Base-by-base conservation (phyloP, 495 filamentous ascomycete genomes). In the Stereocaulon alpinum region DNA sequence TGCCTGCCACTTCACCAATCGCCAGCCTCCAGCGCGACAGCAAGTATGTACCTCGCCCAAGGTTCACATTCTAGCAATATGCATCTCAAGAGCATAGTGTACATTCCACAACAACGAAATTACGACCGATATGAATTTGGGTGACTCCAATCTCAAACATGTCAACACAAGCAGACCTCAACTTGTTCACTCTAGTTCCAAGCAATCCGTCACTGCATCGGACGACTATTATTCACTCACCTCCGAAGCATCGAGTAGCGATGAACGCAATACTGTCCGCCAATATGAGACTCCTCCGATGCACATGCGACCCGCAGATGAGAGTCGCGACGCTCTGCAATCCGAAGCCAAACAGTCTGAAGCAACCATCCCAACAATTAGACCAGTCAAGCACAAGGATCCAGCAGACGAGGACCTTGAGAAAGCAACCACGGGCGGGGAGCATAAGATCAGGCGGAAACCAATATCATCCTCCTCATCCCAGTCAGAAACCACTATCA, bases 171-270 rank as follows among this genome's bases (percentile, higher is more conserved):
- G 70, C 68, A 75, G 70, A 66, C 80, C 79, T 47, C 80, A 81
- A 67, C 63, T 86, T 45, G 68, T 75, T 20, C 75, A 78, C 58
- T 70, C 75, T 53, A 66, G 74, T 59, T 85, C 82, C 1, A 74
- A 75, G 60, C 84, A 83, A 63, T 86, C 82, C 47, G 70, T 82
- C 53, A 74, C 82, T 49, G 83, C 83, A 48, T 85, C 83, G 43
- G 82, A 86, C 72, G 80, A 86, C 70, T 86, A 85, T 69, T 83
- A 81, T 66, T 84, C 82, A n/a, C 70, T 71, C 59, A 66, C 72
- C 41, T 76, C 77, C 47, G 74, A 73, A 30, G 70, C 65, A 48
- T 73, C 75, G 40, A 78, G 71, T 61, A 71, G 67, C 62, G 77
- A 77, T 45, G 80, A 82, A 49, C 68, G 69, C 60, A 68, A 66